Conservation (phyloP, 331 rosid genomes). For the Quercus lobata region DNA sequence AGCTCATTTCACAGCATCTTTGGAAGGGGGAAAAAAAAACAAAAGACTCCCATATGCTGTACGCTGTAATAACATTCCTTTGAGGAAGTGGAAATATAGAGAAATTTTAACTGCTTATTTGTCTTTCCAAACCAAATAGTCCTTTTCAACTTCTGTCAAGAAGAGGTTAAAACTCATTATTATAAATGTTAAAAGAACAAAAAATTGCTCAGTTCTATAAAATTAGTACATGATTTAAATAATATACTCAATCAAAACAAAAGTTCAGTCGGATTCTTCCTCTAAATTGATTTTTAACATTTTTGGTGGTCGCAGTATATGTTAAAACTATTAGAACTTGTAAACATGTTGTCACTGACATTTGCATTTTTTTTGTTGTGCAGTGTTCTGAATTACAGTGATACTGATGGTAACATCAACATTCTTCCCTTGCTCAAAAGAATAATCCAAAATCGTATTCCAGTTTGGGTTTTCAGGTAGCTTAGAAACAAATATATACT, state of each 20-base stretch:
- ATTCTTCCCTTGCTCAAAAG: constrained; percentile 76
- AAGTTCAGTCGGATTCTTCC: neutral
- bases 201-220: neutral
- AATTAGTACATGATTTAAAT: neutral
- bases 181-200: neutral
- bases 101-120: neutral
- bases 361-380: constrained; percentile 10
- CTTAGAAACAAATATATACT: neutral
- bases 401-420: constrained; percentile 49
- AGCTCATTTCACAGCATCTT: neutral
- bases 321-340: neutral
- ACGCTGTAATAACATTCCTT: neutral
- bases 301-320: neutral
- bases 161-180: neutral
- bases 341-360: neutral
- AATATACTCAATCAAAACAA: neutral
- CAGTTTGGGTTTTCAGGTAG: constrained; percentile 93
- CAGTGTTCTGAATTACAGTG: constrained; percentile 62
- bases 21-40: neutral
- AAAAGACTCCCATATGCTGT: neutral
- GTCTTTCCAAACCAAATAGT: neutral
- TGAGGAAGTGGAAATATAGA: neutral
- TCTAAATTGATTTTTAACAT: neutral
- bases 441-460: constrained; percentile 62
- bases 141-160: neutral